Evolutionary conservation across 2,329 filamentous ascomycete species (phyloP), one percentile per base, ranked within the genome.

Genomic region (Fusarium guadeloupense): DNA sequence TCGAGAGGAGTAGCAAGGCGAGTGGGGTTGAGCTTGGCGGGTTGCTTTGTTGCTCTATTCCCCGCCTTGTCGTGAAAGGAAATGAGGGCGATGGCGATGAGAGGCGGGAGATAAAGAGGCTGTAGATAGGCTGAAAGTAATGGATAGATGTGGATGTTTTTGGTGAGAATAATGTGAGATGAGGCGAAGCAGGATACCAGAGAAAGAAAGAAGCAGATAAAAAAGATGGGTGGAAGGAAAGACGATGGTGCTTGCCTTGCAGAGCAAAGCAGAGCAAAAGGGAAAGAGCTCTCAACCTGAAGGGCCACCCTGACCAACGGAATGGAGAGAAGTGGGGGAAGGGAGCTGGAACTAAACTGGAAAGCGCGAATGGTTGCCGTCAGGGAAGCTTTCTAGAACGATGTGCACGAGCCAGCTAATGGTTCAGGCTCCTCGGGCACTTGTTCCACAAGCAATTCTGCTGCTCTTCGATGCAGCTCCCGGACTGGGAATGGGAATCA

Each of bases 351-450:
- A 53, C 50, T 51, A 52, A 54, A 56, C 48, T 51, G 54, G 54
- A 57, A 49, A 48, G 57, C 47, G 64, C 49, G 54, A 62, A 54
- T 59, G 62, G 56, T 54, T 64, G 63, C 62, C 58, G 53, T 48
- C 50, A 69, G 59, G 61, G 69, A 71, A 71, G 67, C 69, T 70
- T 71, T 71, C 69, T 71, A 71, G 69, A 71, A 71, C 42, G 59
- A 44, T 9, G 38, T 13, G 69, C 69, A 70, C 67, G 67, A 54
- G n/a, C 59, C 69, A 55, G 6, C 5, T 0, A 1, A 16, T 9
- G 68, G 45, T 41, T 54, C 33, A 38, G 23, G 68, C 68, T 45
- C 40, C 43, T 54, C 65, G 47, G 47, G 67, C 57, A 40, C 55
- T 60, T 59, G 63, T 69, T 71, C 68, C 47, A 69, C 53, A 62